Conservation (phyloP, 164 flowering plant species). For the Sextonia rubra region DNA sequence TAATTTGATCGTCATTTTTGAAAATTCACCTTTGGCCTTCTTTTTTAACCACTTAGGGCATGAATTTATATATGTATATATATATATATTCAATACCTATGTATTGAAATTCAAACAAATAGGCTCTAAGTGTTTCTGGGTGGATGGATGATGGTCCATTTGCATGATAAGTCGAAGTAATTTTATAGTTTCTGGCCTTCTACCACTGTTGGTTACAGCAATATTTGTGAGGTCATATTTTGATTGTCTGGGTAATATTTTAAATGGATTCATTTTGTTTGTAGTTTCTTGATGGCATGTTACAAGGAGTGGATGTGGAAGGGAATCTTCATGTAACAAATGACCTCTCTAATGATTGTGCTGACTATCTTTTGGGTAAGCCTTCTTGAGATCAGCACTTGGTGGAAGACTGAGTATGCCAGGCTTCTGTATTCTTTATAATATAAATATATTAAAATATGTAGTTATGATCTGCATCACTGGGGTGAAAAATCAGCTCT, state of each 20-base stretch:
- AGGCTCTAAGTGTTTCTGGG: not conserved
- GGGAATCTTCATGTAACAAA: slow-evolving; percentile 37
- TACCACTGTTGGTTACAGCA: not conserved
- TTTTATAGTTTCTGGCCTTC: not conserved
- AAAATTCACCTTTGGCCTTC: no score
- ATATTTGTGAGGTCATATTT: not conserved
- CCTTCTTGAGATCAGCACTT: not conserved
- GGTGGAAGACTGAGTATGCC: not conserved
- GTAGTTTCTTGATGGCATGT: slow-evolving; percentile 46
- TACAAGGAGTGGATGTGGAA: slow-evolving; percentile 39
- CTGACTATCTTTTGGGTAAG: slow-evolving; percentile 61
- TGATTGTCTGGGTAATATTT: not conserved
- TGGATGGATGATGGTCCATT: not conserved
- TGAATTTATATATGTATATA: no score
- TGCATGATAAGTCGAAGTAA: not conserved
- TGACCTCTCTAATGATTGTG: slow-evolving; percentile 38
- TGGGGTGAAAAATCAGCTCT: not conserved
- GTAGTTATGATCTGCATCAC: not conserved
- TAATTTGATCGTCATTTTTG: no score
- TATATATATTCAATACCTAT: not conserved
- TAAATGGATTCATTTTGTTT: slow-evolving; percentile 1
- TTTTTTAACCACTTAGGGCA: not conserved
- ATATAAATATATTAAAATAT: no score
- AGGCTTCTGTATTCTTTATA: not conserved
- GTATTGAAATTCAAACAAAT: not conserved